Evolutionary conservation across 768 basidiomycete genomes (phyloP), one percentile per base, ranked within the genome.

Genomic region (Trichaptum fuscoviolaceum): DNA sequence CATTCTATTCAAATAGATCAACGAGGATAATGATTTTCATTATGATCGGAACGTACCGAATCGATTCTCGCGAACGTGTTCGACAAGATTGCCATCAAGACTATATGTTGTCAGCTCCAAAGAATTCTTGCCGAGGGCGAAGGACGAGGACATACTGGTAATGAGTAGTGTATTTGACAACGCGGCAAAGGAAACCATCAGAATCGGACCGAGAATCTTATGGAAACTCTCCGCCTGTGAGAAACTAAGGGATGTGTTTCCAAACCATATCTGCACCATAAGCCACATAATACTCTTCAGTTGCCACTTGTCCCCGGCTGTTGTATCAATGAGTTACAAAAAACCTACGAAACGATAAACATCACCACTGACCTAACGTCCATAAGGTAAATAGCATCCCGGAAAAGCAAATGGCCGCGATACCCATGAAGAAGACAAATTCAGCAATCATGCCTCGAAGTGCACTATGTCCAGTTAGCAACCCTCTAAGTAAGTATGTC

Each of bases 41-140:
- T 52, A 36, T 7, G 35, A 63, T 25, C 57, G 58, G 35, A 34
- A 74, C 84, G 64, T 66, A 85, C 85, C 18, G 81, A 83, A 75
- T 89, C 90, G 67, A 85, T 95, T 63, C 84, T 80, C 1, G 92
- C 91, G 67, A 93, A 94, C 0, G 93, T 95, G 73, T 95, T 95
- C 5, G 94, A 95, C 35, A 97, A 77, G 61, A 96, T 92, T 8
- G 93, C 95, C 67, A 96, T 95, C 60, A 96, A 81, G 72, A 96
- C 80, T 82, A 62, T 3, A 36, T 42, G 12, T 0, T n/a, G 18
- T 26, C 20, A n/a, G n/a, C 17, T 25, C 25, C 4, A 35, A 18
- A 7, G 65, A 24, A 5, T 63, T 62, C 69, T 60, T 62, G 63
- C n/a, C 23, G 36, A 35, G 52, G 63, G 42, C 64, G 5, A 10